phyloP scores from a whole-genome alignment of 2,329 filamentous ascomycete species.

The Lasiodiplodia hormozganensis region DNA sequence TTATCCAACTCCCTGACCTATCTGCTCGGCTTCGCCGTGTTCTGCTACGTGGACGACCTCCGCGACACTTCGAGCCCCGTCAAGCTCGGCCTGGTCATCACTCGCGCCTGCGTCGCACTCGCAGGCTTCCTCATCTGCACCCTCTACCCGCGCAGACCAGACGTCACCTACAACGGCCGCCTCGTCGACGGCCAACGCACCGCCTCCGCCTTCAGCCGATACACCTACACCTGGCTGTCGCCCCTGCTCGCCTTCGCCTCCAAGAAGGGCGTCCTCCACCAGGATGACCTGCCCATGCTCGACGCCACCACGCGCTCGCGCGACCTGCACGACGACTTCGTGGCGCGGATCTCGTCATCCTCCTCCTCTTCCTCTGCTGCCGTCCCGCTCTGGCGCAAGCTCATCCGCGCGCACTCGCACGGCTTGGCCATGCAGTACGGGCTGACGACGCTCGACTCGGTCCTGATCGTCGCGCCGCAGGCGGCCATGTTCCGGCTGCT shows the following conservation, averaged over 20 bases:
- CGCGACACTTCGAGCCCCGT: neutral
- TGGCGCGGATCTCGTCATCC: neutral
- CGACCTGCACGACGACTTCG: slow-evolving; percentile 31
- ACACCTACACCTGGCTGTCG: slow-evolving; percentile 71
- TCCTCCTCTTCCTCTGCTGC: slow-evolving; percentile 7
- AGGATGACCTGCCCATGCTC: slow-evolving; percentile 30
- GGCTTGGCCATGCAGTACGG: slow-evolving; percentile 65
- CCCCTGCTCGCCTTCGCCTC: slow-evolving; percentile 54
- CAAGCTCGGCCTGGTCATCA: slow-evolving; percentile 22
- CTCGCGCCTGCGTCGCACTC: slow-evolving; percentile 11
- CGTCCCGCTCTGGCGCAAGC: slow-evolving; percentile 64
- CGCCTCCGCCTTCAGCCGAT: slow-evolving; percentile 65
- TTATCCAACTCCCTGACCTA: slow-evolving; percentile 23
- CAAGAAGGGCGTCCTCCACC: slow-evolving; percentile 18
- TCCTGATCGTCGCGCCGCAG: slow-evolving; percentile 74
- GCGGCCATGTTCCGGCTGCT: slow-evolving; percentile 72
- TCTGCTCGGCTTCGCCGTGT: slow-evolving; percentile 17
- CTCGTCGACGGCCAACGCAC: slow-evolving; percentile 69
- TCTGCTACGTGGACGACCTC: slow-evolving; percentile 22
- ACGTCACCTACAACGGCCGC: slow-evolving; percentile 13
- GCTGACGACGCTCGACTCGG: slow-evolving; percentile 60
- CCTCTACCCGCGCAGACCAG: slow-evolving; percentile 12
- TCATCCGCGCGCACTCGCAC: slow-evolving; percentile 65
- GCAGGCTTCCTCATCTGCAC: slow-evolving; percentile 23
- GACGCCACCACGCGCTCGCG: slow-evolving; percentile 27